Evolutionary conservation across 2,329 filamentous ascomycete species (phyloP), one percentile per base, ranked within the genome.

Genomic region (Bipolaris oryzae): DNA sequence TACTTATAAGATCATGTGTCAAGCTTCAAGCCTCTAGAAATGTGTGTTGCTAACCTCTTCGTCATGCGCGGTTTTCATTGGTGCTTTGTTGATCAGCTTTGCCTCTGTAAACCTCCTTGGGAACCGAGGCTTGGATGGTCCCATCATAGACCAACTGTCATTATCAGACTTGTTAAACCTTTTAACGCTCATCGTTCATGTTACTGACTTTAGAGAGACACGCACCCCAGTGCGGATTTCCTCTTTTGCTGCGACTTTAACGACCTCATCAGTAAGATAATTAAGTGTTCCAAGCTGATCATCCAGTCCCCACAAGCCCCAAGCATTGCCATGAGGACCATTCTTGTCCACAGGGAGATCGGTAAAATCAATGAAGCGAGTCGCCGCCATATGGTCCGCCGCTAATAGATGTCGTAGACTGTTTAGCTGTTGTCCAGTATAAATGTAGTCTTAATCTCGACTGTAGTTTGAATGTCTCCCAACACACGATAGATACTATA

Each of bases 231-330:
- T 53, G 72, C 15, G 37, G 16, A 38, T 38, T 38, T 38, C 64
- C 63, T 81, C 79, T 28, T 73, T 70, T 1, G 77, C 72, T 0
- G 79, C 78, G 2, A 69, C 70, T 1, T 69, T 69, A 6, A 79
- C 72, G 6, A 73, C 71, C 18, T 74, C 70, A 0, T 78, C 75
- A 0, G 81, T 84, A 48, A 85, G 74, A 0, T 82, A 74, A 63
- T 84, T 84, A 5, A 85, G 71, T 66, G 79, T 82, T 13, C 83
- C 83, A n/a, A 79, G 73, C 58, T 83, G 68, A 53, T 84, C 82
- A 47, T 78, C 73, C 45, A 78, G 76, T 50, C 80, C 80, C 57
- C 81, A 84, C 4, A 83, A 73, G 0, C 81, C 82, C 82, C 83
- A 85, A 1, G 83, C 79, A 38, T 58, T 63, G 18, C 62, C 62